These are phyloP conservation scores for Blastobotrys ciferrii DNA, from an alignment of 1,139 yeast species.

Conservation along the genomic window DNA sequence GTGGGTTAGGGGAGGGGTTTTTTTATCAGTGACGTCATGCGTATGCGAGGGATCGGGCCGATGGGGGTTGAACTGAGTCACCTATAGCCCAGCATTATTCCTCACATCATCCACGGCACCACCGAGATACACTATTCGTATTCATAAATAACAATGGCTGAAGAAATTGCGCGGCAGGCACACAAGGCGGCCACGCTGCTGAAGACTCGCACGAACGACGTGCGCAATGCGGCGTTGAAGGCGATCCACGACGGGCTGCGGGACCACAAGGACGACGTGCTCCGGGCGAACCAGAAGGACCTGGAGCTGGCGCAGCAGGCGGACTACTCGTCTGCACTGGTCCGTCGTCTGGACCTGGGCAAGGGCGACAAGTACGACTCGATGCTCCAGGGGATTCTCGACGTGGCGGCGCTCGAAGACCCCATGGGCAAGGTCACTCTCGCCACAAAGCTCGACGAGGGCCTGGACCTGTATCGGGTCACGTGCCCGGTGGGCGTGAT, in stretches of 20 bases:
- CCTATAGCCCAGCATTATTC: neutral
- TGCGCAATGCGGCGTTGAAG: constrained; percentile 70
- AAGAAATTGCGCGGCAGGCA: constrained; percentile 74
- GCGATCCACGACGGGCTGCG: constrained; percentile 68
- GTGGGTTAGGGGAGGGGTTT: too few species aligned
- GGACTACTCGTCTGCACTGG: constrained; percentile 62
- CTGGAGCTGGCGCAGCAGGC: constrained; percentile 62
- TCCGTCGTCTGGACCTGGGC: constrained; percentile 80
- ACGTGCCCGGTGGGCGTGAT: constrained; percentile 95
- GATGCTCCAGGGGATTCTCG: constrained; percentile 92
- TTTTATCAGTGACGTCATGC: too few species aligned
- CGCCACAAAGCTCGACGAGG: constrained; percentile 83
- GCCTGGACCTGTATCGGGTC: constrained; percentile 72
- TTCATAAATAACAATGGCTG: constrained; percentile 49
- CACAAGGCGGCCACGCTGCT: constrained; percentile 74
- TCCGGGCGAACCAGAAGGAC: constrained; percentile 72
- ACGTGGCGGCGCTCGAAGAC: constrained; percentile 83
- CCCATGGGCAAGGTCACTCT: constrained; percentile 86
- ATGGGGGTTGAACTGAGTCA: neutral
- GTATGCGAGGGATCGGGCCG: constrained; percentile 7
- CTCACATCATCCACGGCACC: neutral
- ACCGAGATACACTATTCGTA: neutral
- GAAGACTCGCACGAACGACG: constrained; percentile 70
- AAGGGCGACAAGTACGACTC: constrained; percentile 82
- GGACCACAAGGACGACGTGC: constrained; percentile 56